Base-by-base conservation (phyloP, 2,329 filamentous ascomycete genomes). In the Sphaceloma murrayae region DNA sequence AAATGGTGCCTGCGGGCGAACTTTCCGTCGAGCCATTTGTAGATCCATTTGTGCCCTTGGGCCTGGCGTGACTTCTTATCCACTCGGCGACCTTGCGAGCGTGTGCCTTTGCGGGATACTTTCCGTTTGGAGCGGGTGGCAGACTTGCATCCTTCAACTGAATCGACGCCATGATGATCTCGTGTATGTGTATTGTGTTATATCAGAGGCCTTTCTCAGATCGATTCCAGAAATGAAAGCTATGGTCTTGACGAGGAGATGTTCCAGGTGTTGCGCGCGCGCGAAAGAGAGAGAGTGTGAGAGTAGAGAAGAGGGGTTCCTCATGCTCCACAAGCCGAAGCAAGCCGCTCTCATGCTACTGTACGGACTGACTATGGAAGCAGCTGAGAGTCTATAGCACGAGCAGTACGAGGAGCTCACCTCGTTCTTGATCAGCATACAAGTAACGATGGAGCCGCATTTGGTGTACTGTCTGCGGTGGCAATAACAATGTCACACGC, bases 31-130 rank as follows among this genome's bases (percentile, higher is more conserved):
- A 77, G 30, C 78, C 67, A 58, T 83, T 67, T 49, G 75, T 68
- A 45, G 74, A 73, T 4, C 40, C 40, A 34, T 22, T 29, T 6
- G 42, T 27, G 1, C 31, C 42, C 16, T 34, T 29, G 4, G 42
- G 24, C 3, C 16, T 21, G n/a, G 31, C 27, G 13, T 45, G 42
- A 3, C 24, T n/a, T 7, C 16, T 10, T 51, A 96, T 80, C 61
- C 80, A 82, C 48, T 85, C 77, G 47, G 80, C 83, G n/a, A 96
- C 88, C 49, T 82, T 80, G 54, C 76, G 76, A 48, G 84, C 86
- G 64, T 98, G 91, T 19, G 75, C 72, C 68, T 95, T 96, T 56
- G 83, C 89, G 17, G 91, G 91, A 55, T 81, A 81, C 61, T 79
- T 80, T 46, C 68, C 73, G 45, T 51, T 47, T 4, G 60, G 59